Conservation (phyloP, 306 rosid genomes). For the Parietaria judaica region DNA sequence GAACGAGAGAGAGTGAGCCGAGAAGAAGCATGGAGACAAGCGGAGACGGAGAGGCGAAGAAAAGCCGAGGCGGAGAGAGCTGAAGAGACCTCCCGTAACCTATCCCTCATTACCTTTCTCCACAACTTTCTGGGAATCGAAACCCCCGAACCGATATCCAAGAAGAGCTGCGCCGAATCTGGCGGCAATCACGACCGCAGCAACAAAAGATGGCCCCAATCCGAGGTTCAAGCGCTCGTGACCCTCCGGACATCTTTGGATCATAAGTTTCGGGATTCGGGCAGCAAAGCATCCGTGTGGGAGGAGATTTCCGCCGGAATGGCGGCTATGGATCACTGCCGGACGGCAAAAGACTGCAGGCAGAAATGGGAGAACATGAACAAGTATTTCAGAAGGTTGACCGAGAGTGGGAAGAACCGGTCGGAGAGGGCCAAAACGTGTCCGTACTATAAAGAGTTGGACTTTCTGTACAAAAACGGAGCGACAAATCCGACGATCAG, state of each 20-base stretch:
- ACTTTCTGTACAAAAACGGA: conserved; percentile 45
- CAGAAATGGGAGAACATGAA: conserved; percentile 91
- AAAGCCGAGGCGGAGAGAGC: conserved; percentile 59
- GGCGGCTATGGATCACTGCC: conserved; percentile 45
- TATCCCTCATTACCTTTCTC: conserved; percentile 53
- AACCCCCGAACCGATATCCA: conserved; percentile 34
- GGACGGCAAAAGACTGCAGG: conserved; percentile 63
- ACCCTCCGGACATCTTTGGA: conserved; percentile 42
- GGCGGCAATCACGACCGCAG: conserved; percentile 22
- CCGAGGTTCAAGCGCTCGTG: conserved; percentile 68
- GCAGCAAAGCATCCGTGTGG: conserved; percentile 54
- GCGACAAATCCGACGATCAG: conserved; percentile 31
- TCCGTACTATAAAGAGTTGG: conserved; percentile 59
- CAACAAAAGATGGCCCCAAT: conserved; percentile 65
- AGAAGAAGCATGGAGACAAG: conserved; percentile 78
- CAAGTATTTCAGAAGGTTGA: conserved; percentile 58
- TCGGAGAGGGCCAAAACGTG: conserved; percentile 41
- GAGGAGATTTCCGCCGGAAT: conserved; percentile 67
- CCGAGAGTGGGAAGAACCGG: conserved; percentile 46
- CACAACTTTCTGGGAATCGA: conserved; percentile 45
- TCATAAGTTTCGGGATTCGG: conserved; percentile 32
- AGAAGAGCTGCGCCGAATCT: conserved; percentile 28
- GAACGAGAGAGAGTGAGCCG: conserved; percentile 61
- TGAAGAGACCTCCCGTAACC: conserved; percentile 54
- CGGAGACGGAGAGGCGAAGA: conserved; percentile 50